Base-by-base conservation (phyloP, 1,139 yeast genomes). In the Suhomyces bokatorum region DNA sequence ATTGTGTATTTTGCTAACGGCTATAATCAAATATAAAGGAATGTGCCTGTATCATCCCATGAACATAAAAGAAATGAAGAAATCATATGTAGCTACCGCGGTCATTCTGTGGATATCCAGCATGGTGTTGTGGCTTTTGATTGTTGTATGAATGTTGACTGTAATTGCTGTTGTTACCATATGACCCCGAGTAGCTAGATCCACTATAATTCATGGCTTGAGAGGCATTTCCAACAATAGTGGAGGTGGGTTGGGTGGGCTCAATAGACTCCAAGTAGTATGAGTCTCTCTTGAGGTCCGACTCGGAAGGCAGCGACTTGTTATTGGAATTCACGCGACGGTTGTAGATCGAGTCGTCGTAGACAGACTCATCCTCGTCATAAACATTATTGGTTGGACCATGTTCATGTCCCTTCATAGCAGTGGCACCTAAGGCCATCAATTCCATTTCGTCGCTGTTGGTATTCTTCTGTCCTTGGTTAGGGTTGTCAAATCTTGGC, bases 351-450 rank as follows among this genome's bases (percentile, higher is more conserved):
- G 59, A 58, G 17, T 67, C 75, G 35, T 69, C 74, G 46, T 63
- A 67, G 9, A 61, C 59, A 3, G 68, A 64, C 16, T 66, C 74
- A 32, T 67, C 71, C 39, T 68, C 74, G 14, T 55, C 60, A 42
- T 54, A 66, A 15, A 50, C 45, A 12, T 49, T 42, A n/a, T 57
- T 56, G 33, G 60, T 62, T 22, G 65, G 67, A 28, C 64, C 65
- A 49, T 71, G 70, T 48, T 78, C 89, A 61, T 85, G 89, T 8
- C 91, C 89, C 56, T 80, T 87, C 80, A 89, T 80, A 3, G 95
- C 97, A 14, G 95, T 82, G 28, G 87, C 93, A 43, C 97, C 96
- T 50, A 91, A 75, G 4, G 95, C 97, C 66, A 85, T 83, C 52
- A 91, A 76, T 66, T 90, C 97, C 52, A 87, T 78, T 54, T 84